Percentiles rank a stretch among this genome's conserved stretches.
phyloP scores from a whole-genome alignment of 352 stramenopile genomes.

The Pythium oligandrum region DNA sequence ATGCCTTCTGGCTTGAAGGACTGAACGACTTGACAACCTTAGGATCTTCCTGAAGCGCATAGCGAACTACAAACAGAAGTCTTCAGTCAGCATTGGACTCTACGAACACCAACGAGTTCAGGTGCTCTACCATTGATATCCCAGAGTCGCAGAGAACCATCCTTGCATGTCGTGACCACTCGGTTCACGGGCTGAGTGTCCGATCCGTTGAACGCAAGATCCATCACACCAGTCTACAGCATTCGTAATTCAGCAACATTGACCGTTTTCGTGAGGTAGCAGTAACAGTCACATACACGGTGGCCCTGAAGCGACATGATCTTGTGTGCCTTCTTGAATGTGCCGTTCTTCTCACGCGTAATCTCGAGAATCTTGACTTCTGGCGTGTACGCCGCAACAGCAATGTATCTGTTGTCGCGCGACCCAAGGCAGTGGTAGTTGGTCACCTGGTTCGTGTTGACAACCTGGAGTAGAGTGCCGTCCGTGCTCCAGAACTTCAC shows the following conservation, averaged over 20 bases:
- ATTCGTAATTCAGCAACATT: not conserved
- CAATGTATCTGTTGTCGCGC: constrained; percentile 80
- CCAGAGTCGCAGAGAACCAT: constrained; percentile 70
- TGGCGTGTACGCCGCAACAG: constrained; percentile 73
- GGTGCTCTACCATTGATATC: constrained; percentile 62
- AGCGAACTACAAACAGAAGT: constrained; percentile 45
- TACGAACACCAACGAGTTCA: too few relatives aligned
- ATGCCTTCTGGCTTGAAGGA: constrained; percentile 43
- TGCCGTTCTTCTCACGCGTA: constrained; percentile 61
- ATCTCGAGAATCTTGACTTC: constrained; percentile 86
- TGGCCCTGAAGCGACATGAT: constrained; percentile 81
- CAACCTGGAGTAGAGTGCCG: constrained; percentile 60
- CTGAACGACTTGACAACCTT: constrained; percentile 63
- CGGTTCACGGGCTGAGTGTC: constrained; percentile 64
- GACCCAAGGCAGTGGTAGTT: constrained; percentile 79
- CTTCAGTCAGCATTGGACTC: not conserved
- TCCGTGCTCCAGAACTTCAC: constrained; percentile 80
- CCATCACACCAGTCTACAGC: constrained; percentile 59
- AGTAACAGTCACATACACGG: constrained; percentile 31
- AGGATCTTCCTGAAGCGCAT: constrained; percentile 72
- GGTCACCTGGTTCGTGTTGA: constrained; percentile 77
- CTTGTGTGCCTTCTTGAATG: constrained; percentile 81
- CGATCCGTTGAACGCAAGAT: constrained; percentile 73
- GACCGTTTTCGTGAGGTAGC: too few relatives aligned
- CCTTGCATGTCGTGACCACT: constrained; percentile 74